Percentiles rank a stretch among this genome's conserved stretches.
phyloP scores from a whole-genome alignment of 345 rosid species.

The Passiflora organensis region DNA sequence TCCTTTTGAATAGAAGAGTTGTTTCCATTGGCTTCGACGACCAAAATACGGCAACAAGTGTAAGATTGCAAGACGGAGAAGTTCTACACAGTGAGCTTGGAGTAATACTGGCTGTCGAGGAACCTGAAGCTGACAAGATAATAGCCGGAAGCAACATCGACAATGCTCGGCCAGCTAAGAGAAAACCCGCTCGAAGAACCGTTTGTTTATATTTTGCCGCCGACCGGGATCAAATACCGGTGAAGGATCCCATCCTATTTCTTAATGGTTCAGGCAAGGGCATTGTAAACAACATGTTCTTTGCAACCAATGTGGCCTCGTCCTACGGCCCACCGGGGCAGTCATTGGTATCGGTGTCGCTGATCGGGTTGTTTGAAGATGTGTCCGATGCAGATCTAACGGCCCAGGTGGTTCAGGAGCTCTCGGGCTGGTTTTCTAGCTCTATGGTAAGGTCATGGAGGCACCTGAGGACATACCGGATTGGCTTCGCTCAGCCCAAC shows the following conservation, averaged over 20 bases:
- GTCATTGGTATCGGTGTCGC: conserved; percentile 66
- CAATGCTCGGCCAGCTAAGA: conserved; percentile 16
- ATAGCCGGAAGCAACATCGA: conserved; percentile 31
- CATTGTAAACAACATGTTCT: conserved; percentile 85
- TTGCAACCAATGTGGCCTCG: conserved; percentile 72
- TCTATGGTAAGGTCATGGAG: conserved; percentile 54
- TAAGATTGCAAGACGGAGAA: conserved; percentile 51
- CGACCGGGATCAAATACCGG: conserved; percentile 47
- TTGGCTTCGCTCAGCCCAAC: conserved; percentile 75
- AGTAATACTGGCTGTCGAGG: conserved; percentile 76
- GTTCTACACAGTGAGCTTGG: conserved; percentile 51
- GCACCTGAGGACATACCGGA: conserved; percentile 68
- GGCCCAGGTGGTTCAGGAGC: conserved; percentile 44
- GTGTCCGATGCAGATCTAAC: conserved; percentile 46
- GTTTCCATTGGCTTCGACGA: conserved; percentile 43
- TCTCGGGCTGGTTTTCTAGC: conserved; percentile 66
- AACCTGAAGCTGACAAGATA: conserved; percentile 57
- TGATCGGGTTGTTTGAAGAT: conserved; percentile 63
- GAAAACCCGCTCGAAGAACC: conserved; percentile 55
- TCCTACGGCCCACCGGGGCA: conserved; percentile 67
- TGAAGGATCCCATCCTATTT: conserved; percentile 61
- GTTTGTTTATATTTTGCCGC: conserved; percentile 73
- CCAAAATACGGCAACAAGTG: conserved; percentile 23
- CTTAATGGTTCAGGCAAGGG: conserved; percentile 77
- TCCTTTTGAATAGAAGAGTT: conserved; percentile 49